Evolutionary conservation across 768 basidiomycete genomes (phyloP), one percentile per base, ranked within the genome.

Genomic region (Kwoniella botswanensis): DNA sequence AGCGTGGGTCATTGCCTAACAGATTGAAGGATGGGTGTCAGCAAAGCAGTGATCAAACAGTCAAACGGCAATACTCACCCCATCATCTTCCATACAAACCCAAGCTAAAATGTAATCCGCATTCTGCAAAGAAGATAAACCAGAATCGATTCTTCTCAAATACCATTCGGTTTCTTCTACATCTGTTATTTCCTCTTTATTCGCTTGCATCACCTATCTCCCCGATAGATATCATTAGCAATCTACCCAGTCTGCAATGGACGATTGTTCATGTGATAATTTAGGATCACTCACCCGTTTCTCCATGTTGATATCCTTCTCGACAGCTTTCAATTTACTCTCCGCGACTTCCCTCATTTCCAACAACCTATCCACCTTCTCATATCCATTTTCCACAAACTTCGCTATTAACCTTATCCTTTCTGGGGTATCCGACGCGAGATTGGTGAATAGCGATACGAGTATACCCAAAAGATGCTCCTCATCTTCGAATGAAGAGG

Each of bases 11-110:
- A 89, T 90, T 63, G 94, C 89, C 96, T 98, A 1, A 35, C 7
- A 35, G 35, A 6, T 76, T 17, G 41, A 69, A 24, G 44, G 59
- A 62, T 29, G 24, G 35, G 21, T 41, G 50, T 24, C 21, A 50
- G 55, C n/a, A 15, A 46, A 35, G 24, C 54, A 57, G 22, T 64
- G 52, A 35, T 58, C 57, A 67, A 62, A 26, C 57, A 26, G 44
- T 9, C 17, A 35, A 35, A 35, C 35, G 35, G 35, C 35, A 35
- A 6, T 35, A 84, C 92, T 67, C 85, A 97, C 97, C 46, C 96
- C 97, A 76, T 98, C 96, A 76, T 98, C 96, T 84, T 99, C 97
- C 94, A 98, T 95, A 66, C 89, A 88, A 29, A 98, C 84, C 97
- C 97, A 99, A 5, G 92, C 94, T 50, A 98, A 84, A 70, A 98